Evolutionary conservation across 108 stramenopile species (phyloP).

Genomic region (Pseudonitzschia multistriata): DNA sequence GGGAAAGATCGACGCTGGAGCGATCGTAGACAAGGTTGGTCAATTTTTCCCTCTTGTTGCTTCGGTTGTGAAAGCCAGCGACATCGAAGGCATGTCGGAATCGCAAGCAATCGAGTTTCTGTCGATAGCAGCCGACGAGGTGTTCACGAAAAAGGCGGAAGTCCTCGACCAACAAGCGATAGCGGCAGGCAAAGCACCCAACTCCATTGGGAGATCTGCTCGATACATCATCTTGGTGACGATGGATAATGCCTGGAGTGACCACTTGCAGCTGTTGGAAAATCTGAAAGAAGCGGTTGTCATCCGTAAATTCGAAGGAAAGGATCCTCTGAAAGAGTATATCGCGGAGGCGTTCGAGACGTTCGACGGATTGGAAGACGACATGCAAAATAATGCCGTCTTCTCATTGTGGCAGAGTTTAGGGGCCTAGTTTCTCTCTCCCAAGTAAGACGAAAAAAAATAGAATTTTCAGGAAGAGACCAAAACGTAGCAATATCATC

Average conservation of each 20-base stretch:
- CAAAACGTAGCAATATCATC: no score
- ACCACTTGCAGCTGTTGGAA: slow-evolving; percentile 87
- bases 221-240: slow-evolving; percentile 85
- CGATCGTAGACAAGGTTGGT: slow-evolving; percentile 72
- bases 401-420: slow-evolving; percentile 86
- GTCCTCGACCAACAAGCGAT: slow-evolving; percentile 59
- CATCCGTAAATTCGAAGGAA: slow-evolving; percentile 70
- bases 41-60: slow-evolving; percentile 82
- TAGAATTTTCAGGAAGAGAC: no score
- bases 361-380: slow-evolving; percentile 78
- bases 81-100: slow-evolving; percentile 48
- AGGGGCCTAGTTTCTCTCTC: not conserved
- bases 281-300: slow-evolving; percentile 82
- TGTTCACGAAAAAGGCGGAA: slow-evolving; percentile 57
- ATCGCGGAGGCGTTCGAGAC: slow-evolving; percentile 64
- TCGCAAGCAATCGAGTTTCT: slow-evolving; percentile 50
- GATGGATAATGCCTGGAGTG: slow-evolving; percentile 90
- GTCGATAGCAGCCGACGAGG: slow-evolving; percentile 67
- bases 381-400: slow-evolving; percentile 81
- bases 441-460: not conserved
- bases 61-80: slow-evolving; percentile 43
- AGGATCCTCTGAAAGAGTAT: slow-evolving; percentile 80
- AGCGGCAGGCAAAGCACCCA: slow-evolving; percentile 53
- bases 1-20: slow-evolving; percentile 58
- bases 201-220: slow-evolving; percentile 77